Evolutionary conservation across 2,329 filamentous ascomycete genomes (phyloP).

Genomic region (Coniochaeta sp.): DNA sequence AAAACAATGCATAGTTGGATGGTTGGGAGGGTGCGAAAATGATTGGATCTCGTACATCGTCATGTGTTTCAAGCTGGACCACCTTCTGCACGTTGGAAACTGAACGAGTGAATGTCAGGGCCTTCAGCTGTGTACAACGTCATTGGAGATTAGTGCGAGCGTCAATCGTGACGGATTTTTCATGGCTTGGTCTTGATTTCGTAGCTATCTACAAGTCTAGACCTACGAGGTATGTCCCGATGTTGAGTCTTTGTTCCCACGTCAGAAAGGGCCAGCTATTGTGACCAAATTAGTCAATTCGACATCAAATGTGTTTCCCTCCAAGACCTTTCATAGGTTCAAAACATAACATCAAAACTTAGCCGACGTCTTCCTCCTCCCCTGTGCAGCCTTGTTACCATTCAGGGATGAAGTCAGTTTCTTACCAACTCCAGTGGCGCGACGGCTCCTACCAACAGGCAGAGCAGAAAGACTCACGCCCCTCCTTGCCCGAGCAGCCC

Average conservation of each 20-base stretch:
- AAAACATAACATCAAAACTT: neutral
- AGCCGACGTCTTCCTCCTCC: slow-evolving; percentile 1
- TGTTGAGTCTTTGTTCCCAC: too few relatives aligned
- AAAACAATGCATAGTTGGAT: neutral
- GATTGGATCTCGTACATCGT: neutral
- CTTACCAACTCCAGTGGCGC: neutral
- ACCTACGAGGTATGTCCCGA: neutral
- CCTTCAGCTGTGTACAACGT: neutral
- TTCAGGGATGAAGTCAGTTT: neutral
- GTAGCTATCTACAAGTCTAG: neutral
- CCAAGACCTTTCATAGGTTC: neutral
- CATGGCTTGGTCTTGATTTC: neutral
- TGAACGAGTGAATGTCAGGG: neutral
- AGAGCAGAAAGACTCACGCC: neutral
- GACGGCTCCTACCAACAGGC: neutral
- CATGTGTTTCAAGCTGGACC: neutral
- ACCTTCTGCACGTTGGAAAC: neutral
- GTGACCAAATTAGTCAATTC: too few relatives aligned
- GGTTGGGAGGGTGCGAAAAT: neutral
- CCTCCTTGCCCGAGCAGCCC: neutral
- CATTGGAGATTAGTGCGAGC: neutral
- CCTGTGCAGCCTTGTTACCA: neutral
- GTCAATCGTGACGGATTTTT: neutral
- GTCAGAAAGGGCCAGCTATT: too few relatives aligned
- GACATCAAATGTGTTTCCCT: too few relatives aligned